phyloP scores from a whole-genome alignment of 495 filamentous ascomycete genomes.

The Cudoniella acicularis region DNA sequence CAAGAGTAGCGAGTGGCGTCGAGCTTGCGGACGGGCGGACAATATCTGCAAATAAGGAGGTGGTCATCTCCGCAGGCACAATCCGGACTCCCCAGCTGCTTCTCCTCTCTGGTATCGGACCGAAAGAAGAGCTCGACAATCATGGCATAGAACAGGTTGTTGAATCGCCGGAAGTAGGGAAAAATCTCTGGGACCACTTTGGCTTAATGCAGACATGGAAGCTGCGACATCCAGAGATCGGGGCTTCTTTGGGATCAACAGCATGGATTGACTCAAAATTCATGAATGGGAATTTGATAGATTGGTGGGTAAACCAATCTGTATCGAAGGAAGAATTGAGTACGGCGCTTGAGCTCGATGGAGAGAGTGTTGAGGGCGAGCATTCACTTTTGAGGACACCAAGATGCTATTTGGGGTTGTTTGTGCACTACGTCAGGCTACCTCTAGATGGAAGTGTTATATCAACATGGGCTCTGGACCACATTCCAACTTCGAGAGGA shows the following conservation, averaged over 20 bases:
- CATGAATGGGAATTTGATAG: conserved; percentile 28
- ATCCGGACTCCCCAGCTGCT: conserved; percentile 61
- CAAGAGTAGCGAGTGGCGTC: conserved; percentile 10
- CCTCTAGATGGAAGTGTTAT: conserved; percentile 39
- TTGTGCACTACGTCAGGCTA: conserved; percentile 12
- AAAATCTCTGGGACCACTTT: conserved; percentile 61
- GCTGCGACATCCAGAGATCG: conserved; percentile 33
- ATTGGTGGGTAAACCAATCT: conserved; percentile 23
- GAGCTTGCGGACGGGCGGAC: background rate
- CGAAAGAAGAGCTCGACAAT: conserved; percentile 39
- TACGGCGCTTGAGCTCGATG: conserved; percentile 32
- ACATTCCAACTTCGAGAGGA: conserved; percentile 35
- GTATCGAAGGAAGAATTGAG: conserved; percentile 21
- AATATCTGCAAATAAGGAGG: conserved; percentile 46
- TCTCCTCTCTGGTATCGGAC: conserved; percentile 60
- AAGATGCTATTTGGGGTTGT: background rate
- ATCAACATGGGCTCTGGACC: conserved; percentile 26
- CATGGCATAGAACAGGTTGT: conserved; percentile 46
- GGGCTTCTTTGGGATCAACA: conserved; percentile 31
- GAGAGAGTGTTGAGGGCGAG: conserved; percentile 23
- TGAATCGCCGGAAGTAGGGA: conserved; percentile 57
- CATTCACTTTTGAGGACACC: conserved; percentile 32
- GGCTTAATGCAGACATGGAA: conserved; percentile 32
- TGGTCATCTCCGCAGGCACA: conserved; percentile 58
- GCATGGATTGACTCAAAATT: conserved; percentile 29